Base-by-base conservation (phyloP, 139 green algal species). In the Chlorella sp. region DNA sequence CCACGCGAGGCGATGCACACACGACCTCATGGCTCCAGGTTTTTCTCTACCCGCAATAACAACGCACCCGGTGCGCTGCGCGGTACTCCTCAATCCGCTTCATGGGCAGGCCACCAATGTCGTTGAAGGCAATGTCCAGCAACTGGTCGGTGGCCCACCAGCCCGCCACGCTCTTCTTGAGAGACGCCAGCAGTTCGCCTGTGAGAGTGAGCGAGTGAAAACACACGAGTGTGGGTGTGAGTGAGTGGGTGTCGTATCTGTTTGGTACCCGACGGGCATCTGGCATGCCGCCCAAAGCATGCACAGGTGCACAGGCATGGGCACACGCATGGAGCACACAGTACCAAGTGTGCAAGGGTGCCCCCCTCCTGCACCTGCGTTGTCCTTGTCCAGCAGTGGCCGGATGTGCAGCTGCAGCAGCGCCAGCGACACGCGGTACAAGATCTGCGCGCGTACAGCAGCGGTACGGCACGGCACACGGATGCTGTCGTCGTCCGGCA, bases 401-500 rank as follows among this genome's bases (percentile, higher is more conserved):
- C 30, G 35, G 73, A 92, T 87, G 26, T 80, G 50, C 17, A 74
- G 72, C 75, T 86, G 87, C 5, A 95, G 78, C 81, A 95, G 78
- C 26, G 88, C 90, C 67, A 95, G 78, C 5, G 83, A 85, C 5
- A 91, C 80, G 0, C 90, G 80, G 83, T 88, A 94, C 33, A 95
- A 74, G 27, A 93, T 72, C 72, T 77, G 42, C 33, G 31, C 22
- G 27, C 36, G 4, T n/a, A 3, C 5, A 63, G n/a, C n/a, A n/a
- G n/a, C n/a, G n/a, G n/a, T n/a, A n/a, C n/a, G n/a, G n/a, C n/a
- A n/a, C n/a, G n/a, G n/a, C n/a, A n/a, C n/a, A n/a, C n/a, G n/a
- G n/a, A n/a, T n/a, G n/a, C n/a, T n/a, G n/a, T n/a, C n/a, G n/a
- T n/a, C n/a, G n/a, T n/a, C n/a, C n/a, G n/a, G n/a, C n/a, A n/a